Evolutionary conservation across 768 basidiomycete genomes (phyloP), one percentile per base, ranked within the genome.

Genomic region (Termitomyces sp.): DNA sequence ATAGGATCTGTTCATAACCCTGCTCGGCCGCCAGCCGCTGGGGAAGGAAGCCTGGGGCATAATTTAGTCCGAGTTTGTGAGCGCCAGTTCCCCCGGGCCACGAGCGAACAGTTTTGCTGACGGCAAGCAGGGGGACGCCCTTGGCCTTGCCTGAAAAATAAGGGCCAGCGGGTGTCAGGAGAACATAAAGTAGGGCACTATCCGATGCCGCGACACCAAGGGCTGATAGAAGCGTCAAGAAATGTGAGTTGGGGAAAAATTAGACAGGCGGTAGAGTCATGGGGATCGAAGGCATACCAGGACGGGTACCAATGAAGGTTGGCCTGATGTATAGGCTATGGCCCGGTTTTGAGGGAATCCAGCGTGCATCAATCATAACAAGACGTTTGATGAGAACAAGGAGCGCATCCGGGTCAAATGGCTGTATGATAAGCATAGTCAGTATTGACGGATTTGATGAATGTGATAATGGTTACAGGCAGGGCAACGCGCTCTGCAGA

Each of bases 271-370:
- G 40, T 43, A 16, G 75, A 74, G 55, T 81, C 70, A 63, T 83
- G 79, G 14, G 25, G 27, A 25, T 10, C 25, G 19, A 21, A 29
- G 29, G 62, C 71, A 53, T 47, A 75, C 74, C 68, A 4, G 73
- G 43, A 19, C 79, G 79, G 2, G 82, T 83, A 7, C 81, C 82
- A 54, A 83, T 88, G 66, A 91, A 72, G 6, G 86, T 93, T 23
- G 92, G 89, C 45, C 95, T 86, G 62, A 97, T 82, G 75, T 96
- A 98, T 35, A 98, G 76, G 56, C 88, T 91, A 69, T 91, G 84
- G 14, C 89, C 93, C 2, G 82, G 77, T 12, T 75, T 69, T 2
- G 75, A 72, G 3, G 94, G 95, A 32, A 97, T 92, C 94, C 95
- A 97, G 11, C 87, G 82, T n/a, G 76, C 70, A 43, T 98, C 95